Conservation (phyloP, 2,329 filamentous ascomycete genomes). For the Paraphoma sp. region DNA sequence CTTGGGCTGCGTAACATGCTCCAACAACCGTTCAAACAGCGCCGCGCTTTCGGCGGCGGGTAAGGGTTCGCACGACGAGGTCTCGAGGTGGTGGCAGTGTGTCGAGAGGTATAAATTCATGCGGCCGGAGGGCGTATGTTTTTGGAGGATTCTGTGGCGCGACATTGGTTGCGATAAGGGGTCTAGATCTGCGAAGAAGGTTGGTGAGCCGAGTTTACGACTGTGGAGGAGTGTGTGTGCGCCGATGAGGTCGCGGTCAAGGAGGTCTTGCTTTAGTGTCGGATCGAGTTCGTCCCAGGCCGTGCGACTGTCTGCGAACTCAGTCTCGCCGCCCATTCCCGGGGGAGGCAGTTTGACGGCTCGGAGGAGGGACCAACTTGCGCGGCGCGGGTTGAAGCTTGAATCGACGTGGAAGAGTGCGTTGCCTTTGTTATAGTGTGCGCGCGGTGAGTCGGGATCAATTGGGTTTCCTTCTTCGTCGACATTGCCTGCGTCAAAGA, state of each 20-base stretch:
- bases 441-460: conserved; percentile 50
- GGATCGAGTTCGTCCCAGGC: conserved; percentile 41
- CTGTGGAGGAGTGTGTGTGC: conserved; percentile 57
- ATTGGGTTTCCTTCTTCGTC: conserved; percentile 56
- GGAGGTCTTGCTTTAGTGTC: conserved; percentile 30
- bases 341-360: conserved; percentile 32
- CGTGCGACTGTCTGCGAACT: conserved; percentile 32
- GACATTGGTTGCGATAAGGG: conserved; percentile 47
- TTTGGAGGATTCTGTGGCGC: conserved; percentile 59
- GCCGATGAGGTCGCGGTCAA: conserved; percentile 25
- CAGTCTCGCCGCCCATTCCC: conserved; percentile 32
- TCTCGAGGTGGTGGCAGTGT: conserved; percentile 62
- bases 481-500: conserved; percentile 66
- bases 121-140: conserved; percentile 59
- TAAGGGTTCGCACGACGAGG: conserved; percentile 5
- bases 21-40: conserved; percentile 52
- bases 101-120: conserved; percentile 62
- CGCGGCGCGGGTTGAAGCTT: conserved; percentile 37
- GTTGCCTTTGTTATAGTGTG: conserved; percentile 51
- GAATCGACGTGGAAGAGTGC: conserved; percentile 37
- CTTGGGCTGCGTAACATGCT: conserved; percentile 57
- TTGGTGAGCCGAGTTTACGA: conserved; percentile 59
- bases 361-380: conserved; percentile 29
- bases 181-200: conserved; percentile 56
- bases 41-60: conserved; percentile 40